These are phyloP conservation scores for Thinopyrum elongatum DNA, from an alignment of 176 grass and related monocot genomes.

Conservation along the genomic window DNA sequence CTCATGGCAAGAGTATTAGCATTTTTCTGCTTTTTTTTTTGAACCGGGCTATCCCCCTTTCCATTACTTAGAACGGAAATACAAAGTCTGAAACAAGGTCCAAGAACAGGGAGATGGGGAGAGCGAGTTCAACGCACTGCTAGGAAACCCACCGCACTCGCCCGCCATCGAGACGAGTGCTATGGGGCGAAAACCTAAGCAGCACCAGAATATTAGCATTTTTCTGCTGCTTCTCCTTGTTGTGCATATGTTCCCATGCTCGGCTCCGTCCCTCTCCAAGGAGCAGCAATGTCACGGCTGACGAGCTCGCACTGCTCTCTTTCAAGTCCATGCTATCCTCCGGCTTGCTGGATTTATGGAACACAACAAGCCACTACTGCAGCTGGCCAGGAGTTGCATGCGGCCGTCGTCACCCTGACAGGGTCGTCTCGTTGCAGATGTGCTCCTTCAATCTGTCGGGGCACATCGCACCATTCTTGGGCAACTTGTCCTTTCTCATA, in stretches of 20 bases:
- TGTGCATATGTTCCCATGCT: neutral
- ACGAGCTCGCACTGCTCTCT: slow-evolving; percentile 7
- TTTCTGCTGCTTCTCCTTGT: neutral
- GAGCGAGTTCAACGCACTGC: too few species aligned
- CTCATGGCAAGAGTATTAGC: neutral
- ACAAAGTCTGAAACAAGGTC: too few species aligned
- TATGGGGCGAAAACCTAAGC: too few species aligned
- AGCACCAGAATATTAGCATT: neutral
- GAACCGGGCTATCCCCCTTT: too few species aligned
- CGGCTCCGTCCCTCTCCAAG: neutral
- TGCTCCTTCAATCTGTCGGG: slow-evolving; percentile 3
- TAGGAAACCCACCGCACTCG: too few species aligned
- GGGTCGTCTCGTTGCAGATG: slow-evolving; percentile 14
- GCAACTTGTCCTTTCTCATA: slow-evolving; percentile 39
- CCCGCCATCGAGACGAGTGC: too few species aligned
- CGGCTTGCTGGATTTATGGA: slow-evolving; percentile 14
- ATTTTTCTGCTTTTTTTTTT: too few species aligned
- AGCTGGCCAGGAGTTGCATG: slow-evolving; percentile 33
- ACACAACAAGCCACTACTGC: slow-evolving; percentile 16
- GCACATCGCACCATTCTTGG: slow-evolving; percentile 25
- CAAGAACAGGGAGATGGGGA: too few species aligned
- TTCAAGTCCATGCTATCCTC: neutral
- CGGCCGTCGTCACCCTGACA: neutral
- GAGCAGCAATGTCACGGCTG: neutral
- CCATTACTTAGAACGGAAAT: too few species aligned